Base-by-base conservation (phyloP, 2,329 filamentous ascomycete genomes). In the Elsinoe batatas region DNA sequence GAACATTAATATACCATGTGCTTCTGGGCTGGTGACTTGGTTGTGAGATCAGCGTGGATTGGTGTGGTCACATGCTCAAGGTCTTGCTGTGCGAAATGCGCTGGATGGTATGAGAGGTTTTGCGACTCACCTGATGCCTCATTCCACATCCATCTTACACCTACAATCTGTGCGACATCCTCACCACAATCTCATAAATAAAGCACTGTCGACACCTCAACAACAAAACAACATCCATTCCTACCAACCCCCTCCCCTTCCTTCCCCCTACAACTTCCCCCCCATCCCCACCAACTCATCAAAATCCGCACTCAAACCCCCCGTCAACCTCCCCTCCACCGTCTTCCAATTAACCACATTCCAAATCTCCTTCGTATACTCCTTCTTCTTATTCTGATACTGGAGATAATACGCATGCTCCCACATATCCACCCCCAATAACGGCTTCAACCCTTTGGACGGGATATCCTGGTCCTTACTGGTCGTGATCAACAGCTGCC, bases 401-500 rank as follows among this genome's bases (percentile, higher is more conserved):
- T 88, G 88, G 15, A 94, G 72, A 67, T 95, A 95, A 68, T 94
- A 95, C 0, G 89, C 89, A 73, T 95, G 89, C 74, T 95, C 89
- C 89, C 88, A 94, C 81, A 94, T 91, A 68, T 95, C 89, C 1
- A 95, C 77, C 0, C 88, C 88, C 40, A 90, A 76, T 17, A 95
- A 72, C 7, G 85, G 84, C n/a, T 81, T 77, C 61, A 83, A 79
- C 3, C 79, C 77, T 13, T 75, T 74, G 63, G 84, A 79, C 3
- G 88, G 79, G 1, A 85, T 84, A 65, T 94, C 89, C 73, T 95
- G 89, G 67, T 95, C 88, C 68, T 89, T 88, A n/a, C 87, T 90
- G 0, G 85, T 89, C 7, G 85, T 76, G 61, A 95, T 87, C 56
- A 82, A 78, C 61, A 95, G 69, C 38, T 72, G 73, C 42, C 81